A percentile compares a stretch with the other conserved stretches of the same genome.
phyloP scores from a whole-genome alignment of 805 yeast species.

The Hanseniaspora thailandica region DNA sequence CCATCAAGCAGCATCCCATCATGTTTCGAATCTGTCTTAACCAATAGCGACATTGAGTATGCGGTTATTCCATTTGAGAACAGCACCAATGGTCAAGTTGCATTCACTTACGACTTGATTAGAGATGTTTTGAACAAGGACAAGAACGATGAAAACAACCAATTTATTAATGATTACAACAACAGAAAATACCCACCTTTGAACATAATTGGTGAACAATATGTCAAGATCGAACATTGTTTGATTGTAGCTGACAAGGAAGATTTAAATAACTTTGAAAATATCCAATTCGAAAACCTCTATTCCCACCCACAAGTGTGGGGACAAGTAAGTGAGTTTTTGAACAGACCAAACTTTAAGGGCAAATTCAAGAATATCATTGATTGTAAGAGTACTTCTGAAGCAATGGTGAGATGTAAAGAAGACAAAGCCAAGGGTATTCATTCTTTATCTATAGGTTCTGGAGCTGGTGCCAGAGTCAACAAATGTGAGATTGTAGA shows the following conservation, averaged over 20 bases:
- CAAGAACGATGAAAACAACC: neutral
- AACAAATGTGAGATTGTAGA: slow-evolving; percentile 46
- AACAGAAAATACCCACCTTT: slow-evolving; percentile 31
- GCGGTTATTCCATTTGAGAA: slow-evolving; percentile 86
- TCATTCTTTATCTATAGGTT: slow-evolving; percentile 59
- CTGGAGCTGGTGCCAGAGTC: slow-evolving; percentile 51
- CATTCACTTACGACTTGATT: slow-evolving; percentile 68
- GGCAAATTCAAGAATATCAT: slow-evolving; percentile 32
- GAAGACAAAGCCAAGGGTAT: slow-evolving; percentile 26
- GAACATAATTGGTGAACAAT: slow-evolving; percentile 61
- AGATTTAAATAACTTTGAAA: neutral
- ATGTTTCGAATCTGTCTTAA: slow-evolving; percentile 49
- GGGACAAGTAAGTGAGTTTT: slow-evolving; percentile 72
- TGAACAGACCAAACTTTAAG: slow-evolving; percentile 27
- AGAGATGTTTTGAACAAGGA: slow-evolving; percentile 43
- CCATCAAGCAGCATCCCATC: slow-evolving; percentile 35
- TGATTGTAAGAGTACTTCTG: slow-evolving; percentile 71
- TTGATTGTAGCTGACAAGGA: slow-evolving; percentile 29
- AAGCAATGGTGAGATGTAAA: slow-evolving; percentile 61
- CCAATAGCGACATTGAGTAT: slow-evolving; percentile 39
- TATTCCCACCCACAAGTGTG: slow-evolving; percentile 97
- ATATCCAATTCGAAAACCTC: slow-evolving; percentile 36
- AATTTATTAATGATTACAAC: neutral
- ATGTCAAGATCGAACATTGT: slow-evolving; percentile 72
- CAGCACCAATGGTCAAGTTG: slow-evolving; percentile 90